phyloP scores from a whole-genome alignment of 2,329 filamentous ascomycete species.

The Decorospora gaudefroyi region DNA sequence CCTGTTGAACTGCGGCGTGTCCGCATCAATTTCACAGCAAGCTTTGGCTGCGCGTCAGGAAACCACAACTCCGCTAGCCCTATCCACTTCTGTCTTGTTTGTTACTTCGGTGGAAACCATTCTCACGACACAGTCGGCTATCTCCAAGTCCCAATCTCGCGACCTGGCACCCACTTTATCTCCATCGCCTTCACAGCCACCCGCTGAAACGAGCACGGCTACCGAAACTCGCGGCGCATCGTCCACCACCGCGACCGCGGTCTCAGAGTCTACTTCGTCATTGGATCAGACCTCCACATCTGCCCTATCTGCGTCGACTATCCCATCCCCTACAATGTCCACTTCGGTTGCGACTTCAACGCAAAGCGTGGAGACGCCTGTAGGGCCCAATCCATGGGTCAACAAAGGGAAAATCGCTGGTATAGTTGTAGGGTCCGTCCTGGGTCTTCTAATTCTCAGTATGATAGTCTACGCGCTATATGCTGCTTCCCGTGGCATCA shows the following conservation, averaged over 20 bases:
- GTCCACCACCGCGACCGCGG: too few species aligned
- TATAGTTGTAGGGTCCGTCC: conserved; percentile 3
- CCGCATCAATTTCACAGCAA: neutral
- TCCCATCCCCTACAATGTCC: neutral
- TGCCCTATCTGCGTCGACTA: neutral
- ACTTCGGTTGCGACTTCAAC: neutral
- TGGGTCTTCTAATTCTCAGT: conserved; percentile 7
- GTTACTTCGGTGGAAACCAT: neutral
- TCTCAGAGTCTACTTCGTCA: neutral
- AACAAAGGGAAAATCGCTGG: conserved; percentile 1
- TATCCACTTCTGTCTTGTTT: neutral
- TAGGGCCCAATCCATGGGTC: neutral
- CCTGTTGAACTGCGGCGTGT: neutral
- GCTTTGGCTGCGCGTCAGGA: neutral
- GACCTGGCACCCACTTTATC: neutral
- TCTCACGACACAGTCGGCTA: neutral
- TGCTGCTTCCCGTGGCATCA: conserved; percentile 8
- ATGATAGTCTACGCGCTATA: conserved; percentile 1
- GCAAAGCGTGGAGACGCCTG: neutral
- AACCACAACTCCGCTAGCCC: neutral
- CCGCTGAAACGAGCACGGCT: too few species aligned
- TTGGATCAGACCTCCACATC: neutral
- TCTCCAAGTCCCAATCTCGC: neutral
- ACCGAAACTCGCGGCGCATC: too few species aligned
- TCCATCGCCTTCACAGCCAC: neutral